A percentile compares a stretch with the other conserved stretches of the same genome.
phyloP scores from a whole-genome alignment of 2,329 filamentous ascomycete species.

The Fusarium sp. region DNA sequence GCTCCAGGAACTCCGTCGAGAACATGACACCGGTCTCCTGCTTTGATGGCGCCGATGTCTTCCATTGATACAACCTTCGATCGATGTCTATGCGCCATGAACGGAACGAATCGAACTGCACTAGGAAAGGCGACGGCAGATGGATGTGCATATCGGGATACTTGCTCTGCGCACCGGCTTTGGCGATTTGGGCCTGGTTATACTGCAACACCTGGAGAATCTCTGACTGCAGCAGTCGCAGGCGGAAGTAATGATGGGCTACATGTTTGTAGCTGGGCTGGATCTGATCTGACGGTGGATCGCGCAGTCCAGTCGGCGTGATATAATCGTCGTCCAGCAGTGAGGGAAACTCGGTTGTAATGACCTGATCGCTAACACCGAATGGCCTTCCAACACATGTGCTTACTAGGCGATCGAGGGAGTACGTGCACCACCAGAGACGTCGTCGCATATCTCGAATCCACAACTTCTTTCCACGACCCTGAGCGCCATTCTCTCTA shows the following conservation, averaged over 20 bases:
- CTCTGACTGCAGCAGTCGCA: conserved; percentile 91
- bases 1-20: conserved; percentile 87
- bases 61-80: conserved; percentile 85
- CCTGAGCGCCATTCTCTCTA: conserved; percentile 55
- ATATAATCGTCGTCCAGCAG: conserved; percentile 90
- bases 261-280: conserved; percentile 90
- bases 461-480: conserved; percentile 80
- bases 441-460: conserved; percentile 86
- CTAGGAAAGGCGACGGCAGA: conserved; percentile 86
- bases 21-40: conserved; percentile 88
- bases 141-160: conserved; percentile 83
- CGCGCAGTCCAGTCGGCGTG: conserved; percentile 79
- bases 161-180: conserved; percentile 72
- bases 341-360: conserved; percentile 95
- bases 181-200: conserved; percentile 85
- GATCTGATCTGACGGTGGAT: conserved; percentile 66
- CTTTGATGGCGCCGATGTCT: conserved; percentile 81
- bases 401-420: conserved; percentile 92
- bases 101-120: conserved; percentile 85
- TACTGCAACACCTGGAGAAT: conserved; percentile 94
- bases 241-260: conserved; percentile 90
- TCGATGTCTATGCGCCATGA: conserved; percentile 92
- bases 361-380: conserved; percentile 94
- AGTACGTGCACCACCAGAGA: conserved; percentile 98
- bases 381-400: conserved; percentile 94